Evolutionary conservation across 208 protist species (phyloP), one percentile per base, ranked within the genome.

Genomic region (Porcisia hertigi): DNA sequence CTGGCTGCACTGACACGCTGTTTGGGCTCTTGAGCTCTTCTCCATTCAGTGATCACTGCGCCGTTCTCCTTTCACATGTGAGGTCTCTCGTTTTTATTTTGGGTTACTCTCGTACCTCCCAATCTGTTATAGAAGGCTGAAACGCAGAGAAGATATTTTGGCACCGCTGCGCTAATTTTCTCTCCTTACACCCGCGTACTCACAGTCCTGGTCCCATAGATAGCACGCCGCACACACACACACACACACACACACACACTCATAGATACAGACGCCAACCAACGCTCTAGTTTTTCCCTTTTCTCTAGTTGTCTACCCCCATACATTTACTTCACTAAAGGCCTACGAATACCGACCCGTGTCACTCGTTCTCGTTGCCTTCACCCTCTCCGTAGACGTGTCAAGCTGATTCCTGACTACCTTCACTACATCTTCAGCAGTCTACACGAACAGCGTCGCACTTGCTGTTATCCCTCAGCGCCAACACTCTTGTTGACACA

Each of bases 201-300:
- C 30, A 49, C 52, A n/a, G 8, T 52, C 39, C 34, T 7, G 47
- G n/a, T 14, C 72, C 7, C 72, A 76, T 36, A 71, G 47, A 52
- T 14, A 52, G 11, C 5, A 52, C 11, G 11, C 47, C 59, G 59
- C 59, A 64, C 60, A 65, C 60, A 12, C 60, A 36, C 60, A 65
- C 60, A 65, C 60, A 12, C 60, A 36, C 60, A 65, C 45, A 36
- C 64, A 71, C 54, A 66, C 45, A 80, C 67, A 57, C 30, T 9
- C 36, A 30, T 30, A 70, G 54, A 45, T 63, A 25, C 8, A 25
- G n/a, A 14, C 59, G 25, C 53, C 36, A 25, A 3, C 49, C 36
- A 9, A 67, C 25, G 23, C 55, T 14, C 34, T 57, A 18, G n/a
- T 54, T 76, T 72, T 71, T 73, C 57, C 45, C 45, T 25, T 70